A percentile compares a stretch with the other conserved stretches of the same genome.
Evolutionary conservation across 176 grass and related monocot species (phyloP).

Genomic region (Lolium multiflorum): DNA sequence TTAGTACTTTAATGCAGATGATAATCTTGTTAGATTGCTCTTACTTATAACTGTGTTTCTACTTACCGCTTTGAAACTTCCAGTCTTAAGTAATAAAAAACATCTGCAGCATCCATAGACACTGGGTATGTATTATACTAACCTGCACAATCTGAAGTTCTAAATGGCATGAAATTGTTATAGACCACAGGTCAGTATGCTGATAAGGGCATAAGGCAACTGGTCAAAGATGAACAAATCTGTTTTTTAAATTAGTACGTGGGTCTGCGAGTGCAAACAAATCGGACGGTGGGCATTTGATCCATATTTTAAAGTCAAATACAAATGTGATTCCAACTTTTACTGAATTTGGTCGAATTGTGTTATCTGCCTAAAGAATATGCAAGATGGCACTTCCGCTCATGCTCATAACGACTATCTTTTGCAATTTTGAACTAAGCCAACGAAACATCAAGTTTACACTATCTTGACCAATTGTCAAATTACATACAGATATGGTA

Average conservation of each 20-base stretch:
- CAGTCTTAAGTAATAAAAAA: neutral
- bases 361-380: neutral
- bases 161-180: slow-evolving; percentile 13
- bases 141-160: neutral
- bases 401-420: neutral
- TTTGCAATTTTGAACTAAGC: neutral
- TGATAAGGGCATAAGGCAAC: neutral
- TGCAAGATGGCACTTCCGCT: neutral
- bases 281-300: neutral
- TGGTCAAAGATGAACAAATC: slow-evolving; percentile 3
- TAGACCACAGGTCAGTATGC: slow-evolving; percentile 20
- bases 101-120: neutral
- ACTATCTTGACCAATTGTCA: neutral
- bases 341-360: neutral
- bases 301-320: neutral
- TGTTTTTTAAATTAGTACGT: neutral
- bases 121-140: neutral
- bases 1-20: slow-evolving; percentile 2
- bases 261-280: neutral
- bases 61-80: neutral
- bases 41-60: neutral
- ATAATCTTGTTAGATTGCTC: slow-evolving; percentile 8
- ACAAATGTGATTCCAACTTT: neutral
- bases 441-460: neutral
- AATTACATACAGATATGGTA: neutral